Conservation (phyloP, 2,329 filamentous ascomycete species). For the Bipolaris sorokiniana region DNA sequence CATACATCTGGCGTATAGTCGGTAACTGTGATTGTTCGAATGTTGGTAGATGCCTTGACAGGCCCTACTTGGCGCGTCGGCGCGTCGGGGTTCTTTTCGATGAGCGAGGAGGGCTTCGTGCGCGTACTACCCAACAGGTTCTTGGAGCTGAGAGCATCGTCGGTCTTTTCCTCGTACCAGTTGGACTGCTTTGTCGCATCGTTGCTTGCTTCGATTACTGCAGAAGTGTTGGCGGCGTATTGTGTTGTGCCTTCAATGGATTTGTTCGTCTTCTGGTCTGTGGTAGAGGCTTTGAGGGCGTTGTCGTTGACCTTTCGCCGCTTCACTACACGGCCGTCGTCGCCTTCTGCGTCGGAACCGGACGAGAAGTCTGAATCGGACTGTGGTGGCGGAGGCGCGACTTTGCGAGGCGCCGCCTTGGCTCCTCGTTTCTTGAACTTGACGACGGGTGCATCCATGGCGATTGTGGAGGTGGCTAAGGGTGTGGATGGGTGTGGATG, state of each 20-base stretch:
- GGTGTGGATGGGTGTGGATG: conserved; percentile 5
- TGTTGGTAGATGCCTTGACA: conserved; percentile 84
- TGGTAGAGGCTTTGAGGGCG: conserved; percentile 69
- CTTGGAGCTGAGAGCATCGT: conserved; percentile 58
- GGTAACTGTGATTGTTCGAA: conserved; percentile 86
- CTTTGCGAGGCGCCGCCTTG: conserved; percentile 81
- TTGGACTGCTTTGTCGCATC: conserved; percentile 89
- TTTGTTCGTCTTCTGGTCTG: conserved; percentile 56
- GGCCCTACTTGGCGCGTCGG: conserved; percentile 76
- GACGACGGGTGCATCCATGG: conserved; percentile 60
- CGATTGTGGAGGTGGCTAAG: conserved; percentile 22
- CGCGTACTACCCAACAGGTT: conserved; percentile 66
- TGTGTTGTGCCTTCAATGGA: conserved; percentile 55
- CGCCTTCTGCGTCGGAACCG: conserved; percentile 75
- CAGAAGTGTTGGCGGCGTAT: conserved; percentile 66
- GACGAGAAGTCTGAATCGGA: conserved; percentile 64
- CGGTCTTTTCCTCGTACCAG: conserved; percentile 81
- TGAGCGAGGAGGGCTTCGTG: conserved; percentile 59
- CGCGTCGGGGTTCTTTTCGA: conserved; percentile 80
- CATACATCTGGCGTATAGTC: conserved; percentile 94
- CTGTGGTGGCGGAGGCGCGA: conserved; percentile 75
- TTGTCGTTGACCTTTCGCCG: conserved; percentile 72
- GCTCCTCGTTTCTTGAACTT: conserved; percentile 85
- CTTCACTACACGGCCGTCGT: conserved; percentile 74
- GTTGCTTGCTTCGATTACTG: conserved; percentile 70